Conservation (phyloP, 2,329 filamentous ascomycete species). For the Calonectria naviculata region DNA sequence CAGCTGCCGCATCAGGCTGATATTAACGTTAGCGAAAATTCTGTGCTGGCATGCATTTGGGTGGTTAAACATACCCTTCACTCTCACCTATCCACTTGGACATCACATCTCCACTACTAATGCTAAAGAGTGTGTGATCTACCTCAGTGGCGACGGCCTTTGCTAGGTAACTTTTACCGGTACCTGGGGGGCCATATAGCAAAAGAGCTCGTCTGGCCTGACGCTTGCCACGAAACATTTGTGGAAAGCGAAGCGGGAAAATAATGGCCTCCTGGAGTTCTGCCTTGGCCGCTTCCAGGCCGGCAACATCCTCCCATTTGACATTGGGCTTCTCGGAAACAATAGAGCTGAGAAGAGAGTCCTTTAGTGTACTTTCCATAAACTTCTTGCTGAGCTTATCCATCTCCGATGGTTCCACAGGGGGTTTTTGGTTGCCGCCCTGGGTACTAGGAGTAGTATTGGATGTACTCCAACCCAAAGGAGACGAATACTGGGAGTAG, state of each 20-base stretch:
- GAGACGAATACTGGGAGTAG: neutral
- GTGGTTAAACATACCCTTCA: conserved; percentile 5
- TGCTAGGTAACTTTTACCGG: conserved; percentile 23
- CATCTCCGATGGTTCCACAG: neutral
- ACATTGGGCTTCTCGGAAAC: conserved; percentile 21
- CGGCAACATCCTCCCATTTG: conserved; percentile 22
- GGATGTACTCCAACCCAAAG: neutral
- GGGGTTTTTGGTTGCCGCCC: too few species aligned
- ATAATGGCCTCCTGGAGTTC: conserved; percentile 25
- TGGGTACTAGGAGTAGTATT: neutral
- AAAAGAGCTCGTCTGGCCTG: conserved; percentile 14
- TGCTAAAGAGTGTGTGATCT: conserved; percentile 14
- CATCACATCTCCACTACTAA: conserved; percentile 19
- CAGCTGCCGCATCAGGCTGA: conserved; percentile 18
- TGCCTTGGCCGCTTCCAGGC: conserved; percentile 17
- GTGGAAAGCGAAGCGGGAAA: conserved; percentile 22
- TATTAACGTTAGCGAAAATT: neutral
- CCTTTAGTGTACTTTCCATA: conserved; percentile 15
- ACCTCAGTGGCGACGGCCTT: conserved; percentile 24
- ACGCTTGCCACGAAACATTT: conserved; percentile 23
- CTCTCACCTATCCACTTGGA: conserved; percentile 19
- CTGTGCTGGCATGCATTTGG: neutral
- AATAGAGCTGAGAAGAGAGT: conserved; percentile 13
- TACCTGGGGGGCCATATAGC: conserved; percentile 20
- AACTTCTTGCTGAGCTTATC: conserved; percentile 18